Percentiles rank a stretch among this genome's conserved stretches.
These are phyloP conservation scores for Dinochytrium kinnereticum DNA, from an alignment of 371 early-diverging fungal genomes.

Conservation along the genomic window DNA sequence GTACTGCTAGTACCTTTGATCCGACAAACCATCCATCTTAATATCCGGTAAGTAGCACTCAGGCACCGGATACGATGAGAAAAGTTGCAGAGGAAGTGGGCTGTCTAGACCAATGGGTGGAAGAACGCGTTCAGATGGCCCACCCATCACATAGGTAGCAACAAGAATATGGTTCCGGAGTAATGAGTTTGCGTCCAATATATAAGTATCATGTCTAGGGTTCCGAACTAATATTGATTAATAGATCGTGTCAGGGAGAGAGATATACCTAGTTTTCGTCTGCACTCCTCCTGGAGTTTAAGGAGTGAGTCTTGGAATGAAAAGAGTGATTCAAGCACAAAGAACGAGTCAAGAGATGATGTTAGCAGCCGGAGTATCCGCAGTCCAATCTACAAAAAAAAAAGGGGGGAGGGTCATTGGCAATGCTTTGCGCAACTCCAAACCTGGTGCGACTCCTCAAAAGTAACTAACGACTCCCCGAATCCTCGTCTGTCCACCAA, in stretches of 20 bases:
- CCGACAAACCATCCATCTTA: neutral
- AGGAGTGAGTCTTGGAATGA: constrained; percentile 36
- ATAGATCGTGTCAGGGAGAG: neutral
- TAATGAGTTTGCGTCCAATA: constrained; percentile 48
- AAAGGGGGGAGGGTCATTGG: too few species aligned
- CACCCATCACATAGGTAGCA: constrained; percentile 38
- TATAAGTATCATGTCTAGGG: constrained; percentile 8
- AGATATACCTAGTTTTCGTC: neutral
- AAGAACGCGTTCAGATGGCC: constrained; percentile 41
- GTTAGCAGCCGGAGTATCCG: constrained; percentile 39
- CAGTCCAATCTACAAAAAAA: constrained; percentile 41
- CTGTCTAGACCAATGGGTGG: constrained; percentile 29
- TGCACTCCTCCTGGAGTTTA: constrained; percentile 33
- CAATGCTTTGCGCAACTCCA: neutral
- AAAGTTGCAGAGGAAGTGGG: neutral
- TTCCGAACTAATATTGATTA: neutral
- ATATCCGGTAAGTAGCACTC: constrained; percentile 21
- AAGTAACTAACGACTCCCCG: constrained; percentile 20
- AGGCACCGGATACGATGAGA: constrained; percentile 29
- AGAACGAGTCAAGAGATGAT: constrained; percentile 46
- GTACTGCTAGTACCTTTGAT: neutral
- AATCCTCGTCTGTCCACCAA: constrained; percentile 19
- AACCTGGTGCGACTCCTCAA: constrained; percentile 48
- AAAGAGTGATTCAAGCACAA: constrained; percentile 42
- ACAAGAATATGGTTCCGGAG: constrained; percentile 44